Percentiles rank a stretch among this genome's conserved stretches.
Conservation (phyloP, 108 stramenopile genomes). For the Cyclotella atomus region DNA sequence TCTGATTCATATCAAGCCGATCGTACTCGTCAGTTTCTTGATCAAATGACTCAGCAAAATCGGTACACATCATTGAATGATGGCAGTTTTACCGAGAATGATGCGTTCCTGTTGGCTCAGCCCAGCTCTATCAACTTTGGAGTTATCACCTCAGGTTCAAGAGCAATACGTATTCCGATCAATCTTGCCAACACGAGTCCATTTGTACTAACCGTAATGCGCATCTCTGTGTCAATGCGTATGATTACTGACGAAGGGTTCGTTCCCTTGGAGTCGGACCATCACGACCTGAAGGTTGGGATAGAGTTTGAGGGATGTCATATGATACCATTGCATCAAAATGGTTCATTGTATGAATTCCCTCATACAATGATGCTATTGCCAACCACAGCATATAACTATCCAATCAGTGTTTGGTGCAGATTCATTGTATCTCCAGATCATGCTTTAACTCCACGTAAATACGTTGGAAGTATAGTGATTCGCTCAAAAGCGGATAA, state of each 20-base stretch:
- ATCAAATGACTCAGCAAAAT: not conserved
- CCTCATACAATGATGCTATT: constrained; percentile 21
- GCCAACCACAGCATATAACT: constrained; percentile 1
- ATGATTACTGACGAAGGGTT: constrained; percentile 8
- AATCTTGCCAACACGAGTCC: constrained; percentile 44
- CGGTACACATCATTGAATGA: not conserved
- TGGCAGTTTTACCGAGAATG: not conserved
- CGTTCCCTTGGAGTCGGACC: constrained; percentile 9
- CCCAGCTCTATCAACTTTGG: constrained; percentile 54
- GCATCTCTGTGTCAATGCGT: constrained; percentile 40
- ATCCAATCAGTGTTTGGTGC: constrained; percentile 36
- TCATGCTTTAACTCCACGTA: constrained; percentile 12
- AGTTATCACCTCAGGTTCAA: constrained; percentile 47
- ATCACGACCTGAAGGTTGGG: constrained; percentile 35
- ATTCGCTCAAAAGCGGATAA: constrained; percentile 5
- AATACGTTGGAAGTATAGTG: constrained; percentile 39
- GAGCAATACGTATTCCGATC: constrained; percentile 26
- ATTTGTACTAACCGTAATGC: constrained; percentile 44
- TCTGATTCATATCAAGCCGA: not conserved
- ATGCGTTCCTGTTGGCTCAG: constrained; percentile 32
- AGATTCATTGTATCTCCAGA: constrained; percentile 22
- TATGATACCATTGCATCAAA: constrained; percentile 14
- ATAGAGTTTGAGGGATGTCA: constrained; percentile 34
- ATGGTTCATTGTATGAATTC: constrained; percentile 12
- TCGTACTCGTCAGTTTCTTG: not conserved